Conservation (phyloP, 2,329 filamentous ascomycete genomes). For the Parasarocladium wereldwijsianum region DNA sequence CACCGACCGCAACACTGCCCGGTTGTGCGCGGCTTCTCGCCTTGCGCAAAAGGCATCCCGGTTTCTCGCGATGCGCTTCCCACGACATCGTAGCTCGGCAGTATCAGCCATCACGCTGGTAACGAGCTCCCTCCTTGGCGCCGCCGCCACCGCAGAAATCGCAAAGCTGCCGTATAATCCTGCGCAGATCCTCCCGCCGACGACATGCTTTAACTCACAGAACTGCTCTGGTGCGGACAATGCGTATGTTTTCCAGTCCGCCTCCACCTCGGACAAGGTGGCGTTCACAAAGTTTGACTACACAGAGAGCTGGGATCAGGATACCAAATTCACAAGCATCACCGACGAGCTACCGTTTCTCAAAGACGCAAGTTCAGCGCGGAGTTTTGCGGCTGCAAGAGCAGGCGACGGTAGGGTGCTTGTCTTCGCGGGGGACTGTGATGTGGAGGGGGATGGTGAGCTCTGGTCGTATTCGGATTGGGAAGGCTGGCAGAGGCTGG, state of each 20-base stretch:
- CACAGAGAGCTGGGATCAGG: constrained; percentile 37
- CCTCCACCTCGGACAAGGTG: constrained; percentile 15
- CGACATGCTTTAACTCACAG: constrained; percentile 25
- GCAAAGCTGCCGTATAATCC: constrained; percentile 64
- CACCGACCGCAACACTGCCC: too few species aligned
- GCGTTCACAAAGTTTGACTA: constrained; percentile 53
- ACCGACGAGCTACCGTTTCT: constrained; percentile 50
- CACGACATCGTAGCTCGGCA: constrained; percentile 1
- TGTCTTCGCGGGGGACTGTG: constrained; percentile 63
- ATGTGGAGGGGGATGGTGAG: constrained; percentile 28
- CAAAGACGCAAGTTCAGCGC: constrained; percentile 23
- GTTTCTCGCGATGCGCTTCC: not conserved
- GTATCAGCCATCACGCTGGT: too few species aligned
- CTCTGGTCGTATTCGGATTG: constrained; percentile 54
- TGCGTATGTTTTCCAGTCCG: constrained; percentile 48
- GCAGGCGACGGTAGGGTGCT: constrained; percentile 54
- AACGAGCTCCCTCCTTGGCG: too few species aligned
- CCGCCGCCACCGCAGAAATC: too few species aligned
- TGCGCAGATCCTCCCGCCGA: constrained; percentile 51
- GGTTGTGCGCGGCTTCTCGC: too few species aligned
- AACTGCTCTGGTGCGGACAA: constrained; percentile 24
- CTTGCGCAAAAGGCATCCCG: too few species aligned
- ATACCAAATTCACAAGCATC: constrained; percentile 32
- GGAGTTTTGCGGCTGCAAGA: constrained; percentile 53
- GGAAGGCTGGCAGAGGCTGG: constrained; percentile 16